Conservation (phyloP, 805 yeast species). For the Sugiyamaella smithiae region DNA sequence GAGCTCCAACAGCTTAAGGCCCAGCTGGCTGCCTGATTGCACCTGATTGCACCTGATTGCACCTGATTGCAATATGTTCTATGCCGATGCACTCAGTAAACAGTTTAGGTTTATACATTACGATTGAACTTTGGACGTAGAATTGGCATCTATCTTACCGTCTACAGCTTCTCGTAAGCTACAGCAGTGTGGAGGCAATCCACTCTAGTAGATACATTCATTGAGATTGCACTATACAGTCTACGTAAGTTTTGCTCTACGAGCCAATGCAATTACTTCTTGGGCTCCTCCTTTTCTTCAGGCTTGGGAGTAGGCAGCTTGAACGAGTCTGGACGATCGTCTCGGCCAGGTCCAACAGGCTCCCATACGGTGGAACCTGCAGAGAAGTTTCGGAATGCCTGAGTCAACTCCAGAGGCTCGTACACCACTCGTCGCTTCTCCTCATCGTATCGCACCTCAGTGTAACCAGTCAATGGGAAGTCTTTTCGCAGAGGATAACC, state of each 20-base stretch:
- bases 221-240: too few relatives aligned
- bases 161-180: too few relatives aligned
- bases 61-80: too few relatives aligned
- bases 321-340: slow-evolving; percentile 75
- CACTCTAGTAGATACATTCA: too few relatives aligned
- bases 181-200: too few relatives aligned
- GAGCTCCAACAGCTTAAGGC: slow-evolving; percentile 52
- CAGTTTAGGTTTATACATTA: too few relatives aligned
- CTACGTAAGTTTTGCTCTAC: too few relatives aligned
- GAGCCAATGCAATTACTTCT: too few relatives aligned
- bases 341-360: slow-evolving; percentile 84
- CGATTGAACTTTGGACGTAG: too few relatives aligned
- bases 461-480: slow-evolving; percentile 90
- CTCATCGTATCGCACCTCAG: slow-evolving; percentile 86
- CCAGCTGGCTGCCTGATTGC: slow-evolving; percentile 25
- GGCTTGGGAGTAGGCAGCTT: slow-evolving; percentile 81
- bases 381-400: slow-evolving; percentile 86
- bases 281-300: slow-evolving; percentile 55
- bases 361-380: slow-evolving; percentile 91
- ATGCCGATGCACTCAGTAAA: too few relatives aligned
- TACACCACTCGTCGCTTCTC: slow-evolving; percentile 87
- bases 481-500: slow-evolving; percentile 91
- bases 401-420: slow-evolving; percentile 87
- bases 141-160: too few relatives aligned
- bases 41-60: too few relatives aligned